These are phyloP conservation scores for Zelonia costaricensis DNA, from an alignment of 208 protist species.

Conservation along the genomic window DNA sequence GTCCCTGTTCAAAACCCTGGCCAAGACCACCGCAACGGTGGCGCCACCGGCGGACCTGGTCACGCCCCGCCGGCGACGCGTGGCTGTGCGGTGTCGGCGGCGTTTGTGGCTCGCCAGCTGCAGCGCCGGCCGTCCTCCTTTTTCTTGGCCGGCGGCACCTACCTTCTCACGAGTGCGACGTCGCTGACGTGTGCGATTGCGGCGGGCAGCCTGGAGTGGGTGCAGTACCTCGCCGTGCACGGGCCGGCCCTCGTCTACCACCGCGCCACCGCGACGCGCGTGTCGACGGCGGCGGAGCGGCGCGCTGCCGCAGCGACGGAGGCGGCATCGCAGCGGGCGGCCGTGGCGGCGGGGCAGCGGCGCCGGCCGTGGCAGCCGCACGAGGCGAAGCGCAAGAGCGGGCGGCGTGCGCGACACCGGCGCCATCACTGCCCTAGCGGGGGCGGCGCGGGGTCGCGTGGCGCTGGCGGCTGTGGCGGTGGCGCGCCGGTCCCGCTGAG, in stretches of 20 bases:
- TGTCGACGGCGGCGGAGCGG: slow-evolving; percentile 1
- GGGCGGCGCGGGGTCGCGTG: slow-evolving; percentile 5
- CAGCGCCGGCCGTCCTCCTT: slow-evolving; percentile 20
- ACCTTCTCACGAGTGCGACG: slow-evolving; percentile 51
- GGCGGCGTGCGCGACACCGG: slow-evolving; percentile 28
- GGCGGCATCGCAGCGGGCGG: background rate
- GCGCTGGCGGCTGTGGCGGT: background rate
- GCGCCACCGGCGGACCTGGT: background rate
- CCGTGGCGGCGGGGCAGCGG: background rate
- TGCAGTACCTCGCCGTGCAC: slow-evolving; percentile 55
- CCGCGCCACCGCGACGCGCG: slow-evolving; percentile 40
- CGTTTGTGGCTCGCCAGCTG: slow-evolving; percentile 19
- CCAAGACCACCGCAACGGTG: slow-evolving; percentile 1
- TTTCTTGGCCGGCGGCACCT: slow-evolving; percentile 37
- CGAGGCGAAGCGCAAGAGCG: too few relatives aligned
- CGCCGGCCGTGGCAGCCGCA: slow-evolving; percentile 11
- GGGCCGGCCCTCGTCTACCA: slow-evolving; percentile 50
- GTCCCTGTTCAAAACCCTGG: slow-evolving; percentile 2
- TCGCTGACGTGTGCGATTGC: slow-evolving; percentile 63
- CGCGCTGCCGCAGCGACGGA: slow-evolving; percentile 5
- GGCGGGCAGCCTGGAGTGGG: slow-evolving; percentile 63
- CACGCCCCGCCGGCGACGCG: slow-evolving; percentile 7
- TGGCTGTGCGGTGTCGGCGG: slow-evolving; percentile 23
- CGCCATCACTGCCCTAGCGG: slow-evolving; percentile 46
- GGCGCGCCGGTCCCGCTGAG: slow-evolving; percentile 16